Evolutionary conservation across 768 basidiomycete genomes (phyloP).

Genomic region (Steccherinum ochraceum): DNA sequence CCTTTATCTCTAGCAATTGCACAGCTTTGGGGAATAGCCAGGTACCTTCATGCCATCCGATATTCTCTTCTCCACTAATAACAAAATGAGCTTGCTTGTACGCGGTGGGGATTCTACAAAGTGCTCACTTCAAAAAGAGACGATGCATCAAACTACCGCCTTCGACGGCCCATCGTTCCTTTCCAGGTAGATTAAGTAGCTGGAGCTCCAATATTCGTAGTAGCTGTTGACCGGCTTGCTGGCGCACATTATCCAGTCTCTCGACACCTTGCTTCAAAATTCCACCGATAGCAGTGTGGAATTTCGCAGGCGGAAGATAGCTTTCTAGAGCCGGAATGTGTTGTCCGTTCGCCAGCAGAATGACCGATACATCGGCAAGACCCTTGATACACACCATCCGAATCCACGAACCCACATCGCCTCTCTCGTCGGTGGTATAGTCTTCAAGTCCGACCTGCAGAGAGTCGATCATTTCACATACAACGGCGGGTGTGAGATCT

Average conservation of each 20-base stretch:
- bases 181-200: conserved; percentile 31
- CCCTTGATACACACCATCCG: conserved; percentile 73
- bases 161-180: conserved; percentile 46
- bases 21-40: conserved; percentile 76
- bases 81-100: neutral
- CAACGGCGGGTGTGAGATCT: conserved; percentile 44
- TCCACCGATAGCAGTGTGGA: conserved; percentile 51
- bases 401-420: conserved; percentile 96
- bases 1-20: conserved; percentile 51
- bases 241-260: conserved; percentile 85
- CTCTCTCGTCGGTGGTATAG: conserved; percentile 91
- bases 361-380: conserved; percentile 45
- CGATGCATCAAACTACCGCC: conserved; percentile 40
- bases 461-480: conserved; percentile 46
- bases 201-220: conserved; percentile 41
- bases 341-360: conserved; percentile 37
- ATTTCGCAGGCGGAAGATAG: conserved; percentile 56
- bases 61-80: conserved; percentile 28
- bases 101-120: conserved; percentile 5
- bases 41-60: conserved; percentile 62
- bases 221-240: conserved; percentile 65
- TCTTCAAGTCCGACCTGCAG: conserved; percentile 75
- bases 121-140: conserved; percentile 46
- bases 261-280: conserved; percentile 89
- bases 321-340: conserved; percentile 39